These are phyloP conservation scores for Venturiaceae sp. DNA, from an alignment of 2,329 filamentous ascomycete species.

Conservation along the genomic window DNA sequence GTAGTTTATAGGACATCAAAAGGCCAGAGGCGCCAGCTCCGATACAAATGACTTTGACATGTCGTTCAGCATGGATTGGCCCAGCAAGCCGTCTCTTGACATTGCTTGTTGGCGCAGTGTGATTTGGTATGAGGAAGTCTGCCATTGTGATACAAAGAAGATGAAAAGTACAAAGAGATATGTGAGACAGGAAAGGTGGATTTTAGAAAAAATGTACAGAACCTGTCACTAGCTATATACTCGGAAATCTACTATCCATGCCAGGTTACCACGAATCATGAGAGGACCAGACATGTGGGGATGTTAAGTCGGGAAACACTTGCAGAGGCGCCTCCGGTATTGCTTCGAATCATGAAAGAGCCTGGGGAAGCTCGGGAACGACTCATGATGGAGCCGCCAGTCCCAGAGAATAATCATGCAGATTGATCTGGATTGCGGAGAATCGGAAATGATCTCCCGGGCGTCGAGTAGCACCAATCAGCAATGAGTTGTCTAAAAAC, in stretches of 20 bases:
- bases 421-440: not conserved
- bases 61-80: conserved; percentile 24
- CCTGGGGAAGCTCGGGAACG: not conserved
- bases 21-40: conserved; percentile 41
- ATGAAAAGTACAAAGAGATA: not conserved
- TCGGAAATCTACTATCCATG: not conserved
- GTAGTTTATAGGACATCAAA: conserved; percentile 38
- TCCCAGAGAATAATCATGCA: not conserved
- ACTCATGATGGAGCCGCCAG: not conserved
- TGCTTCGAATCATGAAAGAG: not conserved
- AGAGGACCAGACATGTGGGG: not conserved
- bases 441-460: not conserved
- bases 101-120: conserved; percentile 14
- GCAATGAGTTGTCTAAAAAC: not conserved
- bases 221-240: not conserved
- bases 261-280: not conserved
- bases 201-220: not conserved
- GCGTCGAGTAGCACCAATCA: not conserved
- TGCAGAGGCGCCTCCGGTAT: not conserved
- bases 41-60: conserved; percentile 31
- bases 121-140: conserved; percentile 20
- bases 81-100: conserved; percentile 17
- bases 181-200: not conserved
- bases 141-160: conserved; percentile 14
- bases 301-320: not conserved